phyloP scores from a whole-genome alignment of 2,329 filamentous ascomycete genomes.

The Penicillium verrucosum region DNA sequence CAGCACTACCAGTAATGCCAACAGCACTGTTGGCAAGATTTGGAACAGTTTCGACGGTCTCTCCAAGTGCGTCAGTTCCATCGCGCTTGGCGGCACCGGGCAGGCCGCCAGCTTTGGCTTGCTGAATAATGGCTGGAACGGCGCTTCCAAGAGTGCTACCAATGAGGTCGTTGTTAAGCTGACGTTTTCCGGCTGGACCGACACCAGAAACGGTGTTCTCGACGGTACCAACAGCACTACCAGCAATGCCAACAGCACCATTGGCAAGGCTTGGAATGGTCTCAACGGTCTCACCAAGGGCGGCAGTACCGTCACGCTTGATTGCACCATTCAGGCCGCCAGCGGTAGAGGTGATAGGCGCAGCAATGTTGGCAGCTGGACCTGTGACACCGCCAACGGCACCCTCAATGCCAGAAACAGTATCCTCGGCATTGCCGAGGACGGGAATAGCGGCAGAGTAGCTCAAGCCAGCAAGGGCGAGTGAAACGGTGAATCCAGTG shows the following conservation, averaged over 20 bases:
- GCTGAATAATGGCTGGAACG: background rate
- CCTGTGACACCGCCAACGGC: background rate
- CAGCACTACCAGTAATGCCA: conserved; percentile 12
- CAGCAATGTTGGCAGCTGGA: background rate
- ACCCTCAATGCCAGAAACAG: conserved; percentile 7
- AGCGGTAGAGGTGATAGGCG: background rate
- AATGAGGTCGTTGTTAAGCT: background rate
- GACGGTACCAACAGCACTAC: conserved; percentile 17
- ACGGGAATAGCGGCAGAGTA: conserved; percentile 30
- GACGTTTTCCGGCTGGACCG: background rate
- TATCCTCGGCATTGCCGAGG: conserved; percentile 3
- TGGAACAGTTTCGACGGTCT: conserved; percentile 1
- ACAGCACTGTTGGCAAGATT: conserved; percentile 15
- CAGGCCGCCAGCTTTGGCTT: background rate
- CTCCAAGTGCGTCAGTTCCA: background rate
- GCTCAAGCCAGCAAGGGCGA: conserved; percentile 31
- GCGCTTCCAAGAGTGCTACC: background rate
- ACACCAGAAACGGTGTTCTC: conserved; percentile 8
- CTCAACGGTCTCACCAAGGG: background rate
- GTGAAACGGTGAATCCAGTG: conserved; percentile 32
- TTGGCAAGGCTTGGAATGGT: conserved; percentile 13
- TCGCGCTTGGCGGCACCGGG: conserved; percentile 8
- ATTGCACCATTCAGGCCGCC: background rate
- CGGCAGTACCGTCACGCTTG: conserved; percentile 10
- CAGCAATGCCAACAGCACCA: conserved; percentile 13